A percentile compares a stretch with the other conserved stretches of the same genome.
These are phyloP conservation scores for Clarireedia paspali DNA, from an alignment of 2,329 filamentous ascomycete species.

Conservation along the genomic window DNA sequence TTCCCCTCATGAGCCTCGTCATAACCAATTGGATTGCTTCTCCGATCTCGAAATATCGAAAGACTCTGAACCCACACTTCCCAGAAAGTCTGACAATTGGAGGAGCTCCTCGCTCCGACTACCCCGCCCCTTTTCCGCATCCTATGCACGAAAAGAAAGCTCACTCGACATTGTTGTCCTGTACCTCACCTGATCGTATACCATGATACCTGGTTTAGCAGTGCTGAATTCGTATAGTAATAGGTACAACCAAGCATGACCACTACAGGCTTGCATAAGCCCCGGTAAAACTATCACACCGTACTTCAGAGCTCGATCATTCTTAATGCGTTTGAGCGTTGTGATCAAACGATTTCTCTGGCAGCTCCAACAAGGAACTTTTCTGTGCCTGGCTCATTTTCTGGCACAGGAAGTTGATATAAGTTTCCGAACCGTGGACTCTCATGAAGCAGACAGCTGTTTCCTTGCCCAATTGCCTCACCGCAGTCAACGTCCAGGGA, in stretches of 20 bases:
- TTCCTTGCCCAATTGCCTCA: background rate
- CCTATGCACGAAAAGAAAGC: background rate
- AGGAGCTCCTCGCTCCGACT: background rate
- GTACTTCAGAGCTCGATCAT: background rate
- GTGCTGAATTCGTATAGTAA: conserved; percentile 5
- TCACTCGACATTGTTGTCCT: background rate
- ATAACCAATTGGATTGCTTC: background rate
- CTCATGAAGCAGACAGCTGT: too few species aligned
- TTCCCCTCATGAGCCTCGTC: conserved; percentile 1
- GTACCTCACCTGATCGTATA: conserved; percentile 3
- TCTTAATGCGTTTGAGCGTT: background rate
- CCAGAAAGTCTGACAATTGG: background rate
- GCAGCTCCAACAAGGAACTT: too few species aligned
- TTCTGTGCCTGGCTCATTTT: too few species aligned
- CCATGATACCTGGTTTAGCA: background rate
- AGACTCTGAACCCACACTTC: background rate
- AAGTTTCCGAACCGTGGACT: too few species aligned
- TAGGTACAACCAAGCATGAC: background rate
- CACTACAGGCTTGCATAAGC: background rate
- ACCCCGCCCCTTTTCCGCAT: conserved; percentile 1
- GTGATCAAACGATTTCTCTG: background rate
- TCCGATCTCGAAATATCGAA: background rate
- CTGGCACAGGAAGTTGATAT: too few species aligned
- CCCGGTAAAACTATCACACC: background rate
- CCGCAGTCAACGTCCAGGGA: background rate